Evolutionary conservation across 179 eudicot genomes (phyloP).

Genomic region (Silene vulgaris): DNA sequence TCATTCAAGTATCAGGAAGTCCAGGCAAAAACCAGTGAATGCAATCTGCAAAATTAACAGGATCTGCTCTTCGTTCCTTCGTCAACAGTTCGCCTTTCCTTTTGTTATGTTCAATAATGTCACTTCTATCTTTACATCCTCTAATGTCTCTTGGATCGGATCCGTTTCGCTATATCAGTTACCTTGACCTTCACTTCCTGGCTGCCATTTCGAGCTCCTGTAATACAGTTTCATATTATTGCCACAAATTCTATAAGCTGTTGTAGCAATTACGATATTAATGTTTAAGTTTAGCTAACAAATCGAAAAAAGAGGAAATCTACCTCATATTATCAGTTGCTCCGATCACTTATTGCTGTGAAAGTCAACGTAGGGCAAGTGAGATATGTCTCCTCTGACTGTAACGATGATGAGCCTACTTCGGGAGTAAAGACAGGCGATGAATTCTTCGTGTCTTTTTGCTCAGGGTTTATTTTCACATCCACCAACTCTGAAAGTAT

Average conservation of each 20-base stretch:
- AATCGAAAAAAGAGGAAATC: not conserved
- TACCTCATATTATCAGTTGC: slow-evolving; percentile 14
- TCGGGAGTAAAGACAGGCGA: slow-evolving; percentile 19
- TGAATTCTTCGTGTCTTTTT: slow-evolving; percentile 14
- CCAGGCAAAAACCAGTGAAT: slow-evolving; percentile 98
- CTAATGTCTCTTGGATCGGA: slow-evolving; percentile 60
- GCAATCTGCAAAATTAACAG: slow-evolving; percentile 77
- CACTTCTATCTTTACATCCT: slow-evolving; percentile 41
- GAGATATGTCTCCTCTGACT: not conserved
- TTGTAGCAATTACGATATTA: no score
- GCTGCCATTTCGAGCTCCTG: slow-evolving; percentile 93
- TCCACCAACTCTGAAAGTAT: slow-evolving; percentile 34
- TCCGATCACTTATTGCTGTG: slow-evolving; percentile 24
- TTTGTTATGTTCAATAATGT: slow-evolving; percentile 67
- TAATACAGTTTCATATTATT: not conserved
- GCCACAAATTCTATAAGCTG: no score
- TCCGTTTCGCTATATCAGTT: slow-evolving; percentile 70
- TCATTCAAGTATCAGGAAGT: slow-evolving; percentile 93
- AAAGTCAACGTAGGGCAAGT: slow-evolving; percentile 19
- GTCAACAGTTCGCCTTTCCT: slow-evolving; percentile 80
- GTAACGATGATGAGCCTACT: not conserved
- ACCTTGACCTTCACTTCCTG: slow-evolving; percentile 45
- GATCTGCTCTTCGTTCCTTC: slow-evolving; percentile 70
- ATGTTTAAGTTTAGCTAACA: not conserved
- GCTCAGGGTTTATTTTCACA: slow-evolving; percentile 19